phyloP scores from a whole-genome alignment of 768 basidiomycete species.

The Galerina sulciceps region DNA sequence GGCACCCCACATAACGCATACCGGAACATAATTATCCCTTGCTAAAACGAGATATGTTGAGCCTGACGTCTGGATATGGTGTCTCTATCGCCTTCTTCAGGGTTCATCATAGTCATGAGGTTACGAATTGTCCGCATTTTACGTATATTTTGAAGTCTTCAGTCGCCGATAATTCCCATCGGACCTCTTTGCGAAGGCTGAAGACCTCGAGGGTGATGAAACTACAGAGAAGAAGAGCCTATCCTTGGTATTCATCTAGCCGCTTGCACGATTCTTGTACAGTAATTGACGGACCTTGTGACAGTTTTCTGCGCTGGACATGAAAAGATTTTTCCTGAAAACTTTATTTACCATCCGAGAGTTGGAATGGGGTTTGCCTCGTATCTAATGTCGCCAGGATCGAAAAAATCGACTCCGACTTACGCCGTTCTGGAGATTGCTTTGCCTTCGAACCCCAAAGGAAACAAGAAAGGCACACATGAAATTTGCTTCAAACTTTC shows the following conservation, averaged over 20 bases:
- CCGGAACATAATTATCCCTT: neutral
- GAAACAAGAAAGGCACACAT: too few relatives aligned
- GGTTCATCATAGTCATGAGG: slow-evolving; percentile 7
- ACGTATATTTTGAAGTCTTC: slow-evolving; percentile 1
- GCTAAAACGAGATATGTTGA: neutral
- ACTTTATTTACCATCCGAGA: neutral
- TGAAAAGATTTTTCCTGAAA: neutral
- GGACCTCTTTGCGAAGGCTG: neutral
- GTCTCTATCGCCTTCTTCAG: neutral
- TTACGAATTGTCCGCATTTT: slow-evolving; percentile 1
- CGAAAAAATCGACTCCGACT: neutral
- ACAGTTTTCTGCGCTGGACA: neutral
- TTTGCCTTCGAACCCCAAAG: too few relatives aligned
- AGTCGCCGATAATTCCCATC: slow-evolving; percentile 3
- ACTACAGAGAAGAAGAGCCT: neutral
- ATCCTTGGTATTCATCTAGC: slow-evolving; percentile 4
- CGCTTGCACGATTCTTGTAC: neutral
- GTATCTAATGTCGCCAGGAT: neutral
- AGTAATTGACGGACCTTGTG: slow-evolving; percentile 4
- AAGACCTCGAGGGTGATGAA: neutral
- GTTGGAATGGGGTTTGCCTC: neutral
- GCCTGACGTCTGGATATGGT: neutral
- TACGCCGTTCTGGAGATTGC: neutral
- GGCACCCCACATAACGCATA: neutral
- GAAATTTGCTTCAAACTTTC: too few relatives aligned